phyloP scores from a whole-genome alignment of 441 rosid species.

The Isatis lusitanica region DNA sequence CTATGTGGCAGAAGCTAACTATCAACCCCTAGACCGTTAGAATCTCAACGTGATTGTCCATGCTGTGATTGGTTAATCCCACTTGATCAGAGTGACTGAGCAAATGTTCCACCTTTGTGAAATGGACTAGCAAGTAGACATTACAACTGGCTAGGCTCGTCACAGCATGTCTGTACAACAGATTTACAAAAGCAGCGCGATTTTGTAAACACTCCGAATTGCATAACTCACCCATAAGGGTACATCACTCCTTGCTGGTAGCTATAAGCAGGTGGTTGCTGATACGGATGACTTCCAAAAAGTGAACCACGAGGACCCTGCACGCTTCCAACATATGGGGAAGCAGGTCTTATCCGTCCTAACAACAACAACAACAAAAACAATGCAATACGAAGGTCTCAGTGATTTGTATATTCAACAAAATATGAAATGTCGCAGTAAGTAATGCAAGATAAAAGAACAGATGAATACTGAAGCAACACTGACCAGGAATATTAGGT shows the following conservation, averaged over 20 bases:
- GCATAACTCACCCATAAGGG: slow-evolving; percentile 82
- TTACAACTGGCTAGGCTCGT: background rate
- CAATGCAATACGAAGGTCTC: background rate
- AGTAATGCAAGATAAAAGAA: background rate
- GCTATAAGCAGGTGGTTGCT: slow-evolving; percentile 64
- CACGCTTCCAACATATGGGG: slow-evolving; percentile 54
- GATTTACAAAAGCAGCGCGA: background rate
- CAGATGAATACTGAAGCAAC: slow-evolving; percentile 6
- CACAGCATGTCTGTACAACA: background rate
- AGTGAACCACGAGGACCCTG: slow-evolving; percentile 65
- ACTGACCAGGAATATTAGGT: slow-evolving; percentile 42
- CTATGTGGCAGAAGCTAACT: slow-evolving; percentile 44
- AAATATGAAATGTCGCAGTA: background rate
- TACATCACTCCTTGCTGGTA: slow-evolving; percentile 82
- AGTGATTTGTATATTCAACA: background rate
- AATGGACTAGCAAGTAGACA: slow-evolving; percentile 8
- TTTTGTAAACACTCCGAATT: background rate
- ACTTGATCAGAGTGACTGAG: slow-evolving; percentile 14
- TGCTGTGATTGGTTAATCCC: slow-evolving; percentile 47
- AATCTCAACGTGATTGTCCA: slow-evolving; percentile 34
- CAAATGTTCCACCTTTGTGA: background rate
- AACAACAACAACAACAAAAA: background rate
- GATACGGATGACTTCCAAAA: slow-evolving; percentile 72
- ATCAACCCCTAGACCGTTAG: slow-evolving; percentile 34
- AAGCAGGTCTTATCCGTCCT: slow-evolving; percentile 73